These are phyloP conservation scores for Pythium dissotocum DNA, from an alignment of 352 stramenopile species.

Conservation along the genomic window DNA sequence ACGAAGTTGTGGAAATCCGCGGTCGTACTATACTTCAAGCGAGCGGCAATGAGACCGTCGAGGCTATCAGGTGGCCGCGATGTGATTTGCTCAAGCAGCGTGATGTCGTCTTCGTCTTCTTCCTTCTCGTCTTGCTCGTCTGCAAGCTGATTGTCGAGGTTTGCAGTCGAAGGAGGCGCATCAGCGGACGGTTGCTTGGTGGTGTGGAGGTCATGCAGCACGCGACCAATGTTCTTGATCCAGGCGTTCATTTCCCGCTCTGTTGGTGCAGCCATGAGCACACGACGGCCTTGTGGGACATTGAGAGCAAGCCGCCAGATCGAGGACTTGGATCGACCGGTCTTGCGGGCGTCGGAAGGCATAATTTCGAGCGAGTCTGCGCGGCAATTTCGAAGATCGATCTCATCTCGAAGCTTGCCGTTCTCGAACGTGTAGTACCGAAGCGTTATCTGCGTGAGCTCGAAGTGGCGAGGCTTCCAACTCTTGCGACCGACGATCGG, in stretches of 20 bases:
- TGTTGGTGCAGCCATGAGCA: constrained; percentile 67
- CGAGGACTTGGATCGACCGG: constrained; percentile 59
- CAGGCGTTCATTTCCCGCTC: constrained; percentile 89
- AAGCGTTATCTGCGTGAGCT: constrained; percentile 58
- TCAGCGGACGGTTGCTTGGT: too few relatives aligned
- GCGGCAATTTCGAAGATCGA: constrained; percentile 66
- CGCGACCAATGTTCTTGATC: constrained; percentile 57
- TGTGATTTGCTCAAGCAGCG: background rate
- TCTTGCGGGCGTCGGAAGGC: constrained; percentile 76
- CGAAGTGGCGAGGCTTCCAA: constrained; percentile 84
- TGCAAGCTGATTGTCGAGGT: background rate
- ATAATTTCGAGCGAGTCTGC: constrained; percentile 75
- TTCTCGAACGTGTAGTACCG: constrained; percentile 84
- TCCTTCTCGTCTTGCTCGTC: background rate
- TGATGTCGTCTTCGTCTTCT: background rate
- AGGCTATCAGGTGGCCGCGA: background rate
- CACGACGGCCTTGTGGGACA: constrained; percentile 42
- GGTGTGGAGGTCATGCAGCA: constrained; percentile 2
- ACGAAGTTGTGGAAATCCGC: constrained; percentile 32
- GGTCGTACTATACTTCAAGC: constrained; percentile 9
- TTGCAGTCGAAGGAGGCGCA: background rate
- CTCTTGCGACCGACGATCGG: constrained; percentile 64
- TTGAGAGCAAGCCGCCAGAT: constrained; percentile 84
- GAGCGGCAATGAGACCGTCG: background rate
- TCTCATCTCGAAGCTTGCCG: constrained; percentile 67